Percentiles rank a stretch among this genome's conserved stretches.
phyloP scores from a whole-genome alignment of 352 stramenopile species.

The Thraustotheca clavata region DNA sequence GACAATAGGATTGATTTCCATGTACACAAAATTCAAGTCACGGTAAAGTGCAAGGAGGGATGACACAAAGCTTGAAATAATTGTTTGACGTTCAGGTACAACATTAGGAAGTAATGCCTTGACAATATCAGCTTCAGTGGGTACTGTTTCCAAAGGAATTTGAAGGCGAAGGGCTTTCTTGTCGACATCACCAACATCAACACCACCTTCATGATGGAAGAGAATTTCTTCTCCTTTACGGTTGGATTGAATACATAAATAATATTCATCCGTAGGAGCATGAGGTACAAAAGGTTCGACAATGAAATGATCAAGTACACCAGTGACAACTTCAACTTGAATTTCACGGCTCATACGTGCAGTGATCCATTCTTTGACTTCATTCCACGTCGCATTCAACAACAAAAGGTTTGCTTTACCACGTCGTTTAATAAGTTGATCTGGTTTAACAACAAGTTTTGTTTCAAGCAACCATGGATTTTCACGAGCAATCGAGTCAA shows the following conservation, averaged over 20 bases:
- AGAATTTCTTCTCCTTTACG: slow-evolving; percentile 93
- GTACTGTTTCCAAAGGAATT: slow-evolving; percentile 63
- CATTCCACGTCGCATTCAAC: slow-evolving; percentile 88
- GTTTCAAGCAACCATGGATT: slow-evolving; percentile 78
- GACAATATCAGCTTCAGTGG: slow-evolving; percentile 67
- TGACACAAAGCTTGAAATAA: slow-evolving; percentile 86
- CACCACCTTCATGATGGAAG: slow-evolving; percentile 93
- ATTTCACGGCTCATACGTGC: slow-evolving; percentile 91
- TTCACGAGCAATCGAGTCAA: slow-evolving; percentile 47
- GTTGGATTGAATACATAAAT: slow-evolving; percentile 95
- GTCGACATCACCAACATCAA: slow-evolving; percentile 95
- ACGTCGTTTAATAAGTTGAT: slow-evolving; percentile 96
- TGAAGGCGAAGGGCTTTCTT: slow-evolving; percentile 87
- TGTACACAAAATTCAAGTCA: slow-evolving; percentile 95
- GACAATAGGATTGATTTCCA: slow-evolving; percentile 98
- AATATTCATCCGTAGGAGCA: slow-evolving; percentile 90
- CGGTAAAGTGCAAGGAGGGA: slow-evolving; percentile 90
- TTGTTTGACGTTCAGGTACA: slow-evolving; percentile 57
- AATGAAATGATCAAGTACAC: slow-evolving; percentile 94
- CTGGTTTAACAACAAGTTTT: slow-evolving; percentile 95
- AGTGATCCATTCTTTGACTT: slow-evolving; percentile 92
- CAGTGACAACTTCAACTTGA: slow-evolving; percentile 85
- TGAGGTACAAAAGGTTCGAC: slow-evolving; percentile 96
- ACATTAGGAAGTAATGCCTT: slow-evolving; percentile 72
- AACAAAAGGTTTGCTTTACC: slow-evolving; percentile 93